These are phyloP conservation scores for Lentinula detonsa DNA, from an alignment of 768 basidiomycete genomes.

Conservation along the genomic window DNA sequence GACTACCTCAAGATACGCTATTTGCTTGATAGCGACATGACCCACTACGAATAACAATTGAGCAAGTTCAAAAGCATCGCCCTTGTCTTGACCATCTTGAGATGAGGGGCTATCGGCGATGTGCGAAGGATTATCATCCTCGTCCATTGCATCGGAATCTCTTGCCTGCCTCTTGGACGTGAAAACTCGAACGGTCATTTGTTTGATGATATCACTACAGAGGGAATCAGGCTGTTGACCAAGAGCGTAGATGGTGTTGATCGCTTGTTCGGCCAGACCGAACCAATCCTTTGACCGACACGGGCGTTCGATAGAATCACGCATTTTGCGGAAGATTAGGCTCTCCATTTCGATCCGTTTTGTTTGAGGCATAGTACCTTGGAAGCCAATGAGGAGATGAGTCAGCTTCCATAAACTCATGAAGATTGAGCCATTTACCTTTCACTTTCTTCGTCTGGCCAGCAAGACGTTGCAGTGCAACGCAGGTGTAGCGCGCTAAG, in stretches of 20 bases:
- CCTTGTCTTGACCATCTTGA: constrained; percentile 45
- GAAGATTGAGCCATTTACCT: constrained; percentile 37
- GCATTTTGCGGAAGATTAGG: constrained; percentile 77
- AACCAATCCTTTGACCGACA: constrained; percentile 93
- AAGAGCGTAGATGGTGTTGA: constrained; percentile 93
- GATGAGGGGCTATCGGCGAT: constrained; percentile 21
- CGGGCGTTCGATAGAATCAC: constrained; percentile 74
- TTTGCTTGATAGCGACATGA: constrained; percentile 96
- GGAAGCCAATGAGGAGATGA: not conserved
- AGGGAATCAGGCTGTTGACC: constrained; percentile 89
- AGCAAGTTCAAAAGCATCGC: constrained; percentile 83
- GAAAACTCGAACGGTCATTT: constrained; percentile 74
- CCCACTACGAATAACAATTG: constrained; percentile 96
- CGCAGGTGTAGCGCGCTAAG: constrained; percentile 89
- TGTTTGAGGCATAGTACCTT: constrained; percentile 87
- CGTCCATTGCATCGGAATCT: constrained; percentile 50
- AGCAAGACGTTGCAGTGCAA: constrained; percentile 86
- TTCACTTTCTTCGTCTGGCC: constrained; percentile 98
- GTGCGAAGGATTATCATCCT: constrained; percentile 35
- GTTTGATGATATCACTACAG: constrained; percentile 76
- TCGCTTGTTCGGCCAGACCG: constrained; percentile 90
- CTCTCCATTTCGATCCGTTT: constrained; percentile 85
- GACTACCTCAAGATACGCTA: constrained; percentile 91
- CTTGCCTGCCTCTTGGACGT: constrained; percentile 23
- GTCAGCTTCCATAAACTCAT: not conserved